Base-by-base conservation (phyloP, 129 eudicot species). In the Helichrysum umbraculigerum region DNA sequence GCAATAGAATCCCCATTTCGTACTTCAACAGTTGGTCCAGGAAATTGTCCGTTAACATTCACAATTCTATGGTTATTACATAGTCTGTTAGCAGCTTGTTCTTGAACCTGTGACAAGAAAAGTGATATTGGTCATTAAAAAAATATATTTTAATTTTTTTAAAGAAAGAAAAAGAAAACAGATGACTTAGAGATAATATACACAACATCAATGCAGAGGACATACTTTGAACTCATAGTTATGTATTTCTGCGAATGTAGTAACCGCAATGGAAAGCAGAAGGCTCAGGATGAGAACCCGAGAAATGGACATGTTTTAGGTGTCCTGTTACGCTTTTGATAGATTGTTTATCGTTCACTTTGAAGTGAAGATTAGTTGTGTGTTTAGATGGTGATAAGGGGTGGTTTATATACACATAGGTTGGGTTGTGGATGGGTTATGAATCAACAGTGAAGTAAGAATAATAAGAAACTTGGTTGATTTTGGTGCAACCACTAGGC, bases 11-110 rank as follows among this genome's bases (percentile, higher is more conserved):
- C 98, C 14, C 98, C 96, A 8, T 92, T 82, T 71, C 81, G 76
- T 14, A 80, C 98, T 0, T 87, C 79, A 16, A 92, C 28, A 15
- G 87, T 92, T 41, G 98, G 98, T 59, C 96, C 98, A 4, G 96
- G 98, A 35, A 83, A 92, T 54, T 89, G 93, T 0, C 96, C 96
- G 28, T 89, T 92, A 17, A 92, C 98, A 3, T 90, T 92, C 20
- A 92, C 85, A 33, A 87, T 83, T 74, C 85, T 79, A 21, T 81
- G 89, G 72, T 83, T 92, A 81, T 25, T 78, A 77, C 97, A 92
- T 60, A 92, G 88, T 83, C 98, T 89, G 30, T 61, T 89, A 62
- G 85, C 88, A 5, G 83, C 73, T 20, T 86, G 86, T 76, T 79
- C 83, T 87, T 89, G 90, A 84, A 92, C 92, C 97, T 89, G 88